Evolutionary conservation across 140 eudicot genomes (phyloP), one percentile per base, ranked within the genome.

Genomic region (Bidens hawaiensis): DNA sequence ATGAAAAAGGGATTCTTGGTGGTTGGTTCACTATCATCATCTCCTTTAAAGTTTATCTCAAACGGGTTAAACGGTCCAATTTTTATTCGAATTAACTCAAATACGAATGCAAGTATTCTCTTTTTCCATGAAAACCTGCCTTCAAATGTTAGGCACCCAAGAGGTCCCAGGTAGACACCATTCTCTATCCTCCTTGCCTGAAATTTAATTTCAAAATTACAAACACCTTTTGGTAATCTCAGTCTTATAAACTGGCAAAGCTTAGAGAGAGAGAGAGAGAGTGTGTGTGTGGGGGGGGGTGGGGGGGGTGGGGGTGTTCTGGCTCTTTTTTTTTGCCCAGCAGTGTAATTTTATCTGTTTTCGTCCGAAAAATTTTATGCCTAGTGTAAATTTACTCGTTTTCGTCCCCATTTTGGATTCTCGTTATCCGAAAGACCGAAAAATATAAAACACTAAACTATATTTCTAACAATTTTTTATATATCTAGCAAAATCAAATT

Each of bases 151-250:
- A 88, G 75, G n/a, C 75, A 65, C 26, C 95, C 96, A 0, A 93
- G 73, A 28, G 95, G 84, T 27, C 96, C 96, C n/a, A 93, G 73
- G 72, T 76, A 93, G 45, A 93, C 95, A 27, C 99, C 97, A 42
- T 93, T 93, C 81, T 93, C 99, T 5, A 93, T 93, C 85, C 96
- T 85, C 82, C 75, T 85, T 26, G 84, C 99, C 99, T 93, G 62
- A 49, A 75, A 64, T 25, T 55, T 27, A 70, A 71, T 21, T 45
- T 49, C 13, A 36, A 4, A 49, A 9, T 48, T 19, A 61, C 19
- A 23, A 33, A 47, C 22, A 48, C n/a, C 5, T 42, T 48, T 19
- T 11, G 26, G 27, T 47, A 47, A 47, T 18, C 27, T 0, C 27
- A 47, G 54, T 47, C 54, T 19, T 26, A 45, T n/a, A n/a, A n/a